phyloP scores from a whole-genome alignment of 306 rosid genomes.

The Potentilla sterilis region DNA sequence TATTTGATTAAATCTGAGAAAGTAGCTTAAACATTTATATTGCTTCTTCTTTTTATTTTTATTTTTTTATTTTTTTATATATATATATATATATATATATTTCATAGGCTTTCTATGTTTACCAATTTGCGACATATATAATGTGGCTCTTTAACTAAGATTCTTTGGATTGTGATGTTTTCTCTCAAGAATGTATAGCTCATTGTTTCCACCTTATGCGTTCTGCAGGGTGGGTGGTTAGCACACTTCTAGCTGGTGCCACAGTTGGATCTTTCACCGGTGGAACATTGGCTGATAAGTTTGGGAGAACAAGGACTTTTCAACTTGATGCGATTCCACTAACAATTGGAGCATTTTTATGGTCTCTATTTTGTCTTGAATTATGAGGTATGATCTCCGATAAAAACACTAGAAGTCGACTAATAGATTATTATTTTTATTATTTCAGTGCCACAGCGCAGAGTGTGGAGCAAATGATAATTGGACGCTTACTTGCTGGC shows the following conservation, averaged over 20 bases:
- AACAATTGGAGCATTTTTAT: constrained; percentile 71
- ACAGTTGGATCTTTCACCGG: constrained; percentile 89
- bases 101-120: background rate
- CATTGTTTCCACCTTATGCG: constrained; percentile 17
- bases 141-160: background rate
- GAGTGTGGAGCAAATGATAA: constrained; percentile 85
- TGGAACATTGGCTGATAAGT: constrained; percentile 90
- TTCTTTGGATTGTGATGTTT: background rate
- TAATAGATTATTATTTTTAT: background rate
- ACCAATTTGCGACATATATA: background rate
- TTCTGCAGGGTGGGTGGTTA: constrained; percentile 86
- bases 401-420: background rate
- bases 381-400: constrained; percentile 20
- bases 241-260: constrained; percentile 84
- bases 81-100: too few relatives aligned
- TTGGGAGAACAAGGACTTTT: constrained; percentile 82
- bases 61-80: too few relatives aligned
- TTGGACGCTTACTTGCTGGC: constrained; percentile 90
- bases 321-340: constrained; percentile 89
- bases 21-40: background rate
- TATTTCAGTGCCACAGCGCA: constrained; percentile 82
- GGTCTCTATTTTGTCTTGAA: constrained; percentile 43
- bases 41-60: too few relatives aligned
- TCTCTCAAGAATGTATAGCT: constrained; percentile 24
- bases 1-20: background rate